Conservation (phyloP, 2,329 filamentous ascomycete genomes). For the Lachnellula cervina region DNA sequence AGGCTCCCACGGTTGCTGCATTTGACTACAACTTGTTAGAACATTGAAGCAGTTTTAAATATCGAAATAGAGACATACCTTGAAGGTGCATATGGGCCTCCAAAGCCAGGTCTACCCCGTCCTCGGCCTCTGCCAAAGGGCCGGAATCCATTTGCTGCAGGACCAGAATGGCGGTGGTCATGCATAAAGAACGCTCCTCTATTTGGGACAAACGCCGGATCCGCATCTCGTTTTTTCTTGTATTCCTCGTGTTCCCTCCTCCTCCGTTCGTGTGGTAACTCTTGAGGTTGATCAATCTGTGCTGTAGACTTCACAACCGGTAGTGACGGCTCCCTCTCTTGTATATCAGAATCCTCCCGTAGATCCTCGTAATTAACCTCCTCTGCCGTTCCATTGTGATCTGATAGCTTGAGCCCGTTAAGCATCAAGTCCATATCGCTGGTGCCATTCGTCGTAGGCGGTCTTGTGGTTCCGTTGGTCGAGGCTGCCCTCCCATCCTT, state of each 20-base stretch:
- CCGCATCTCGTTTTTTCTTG: conserved; percentile 78
- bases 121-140: conserved; percentile 62
- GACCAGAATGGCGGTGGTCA: conserved; percentile 78
- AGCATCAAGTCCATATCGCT: conserved; percentile 56
- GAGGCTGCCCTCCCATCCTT: conserved; percentile 26
- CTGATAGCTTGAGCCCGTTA: conserved; percentile 38
- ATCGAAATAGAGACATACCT: conserved; percentile 48
- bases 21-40: conserved; percentile 34
- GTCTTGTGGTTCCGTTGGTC: conserved; percentile 32
- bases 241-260: conserved; percentile 88
- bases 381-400: conserved; percentile 19
- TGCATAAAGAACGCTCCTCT: conserved; percentile 96
- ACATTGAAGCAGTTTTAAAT: conserved; percentile 10
- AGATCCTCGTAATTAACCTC: conserved; percentile 32
- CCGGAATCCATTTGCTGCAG: conserved; percentile 71
- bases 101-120: conserved; percentile 53
- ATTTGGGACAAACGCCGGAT: conserved; percentile 91
- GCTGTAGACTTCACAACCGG: conserved; percentile 35
- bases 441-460: conserved; percentile 35
- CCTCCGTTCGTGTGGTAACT: conserved; percentile 63
- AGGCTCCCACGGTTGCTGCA: conserved; percentile 50
- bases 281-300: conserved; percentile 41
- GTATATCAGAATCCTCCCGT: conserved; percentile 23
- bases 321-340: conserved; percentile 23
- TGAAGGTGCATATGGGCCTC: conserved; percentile 54